Conservation (phyloP, 2,329 filamentous ascomycete genomes). For the Microcyclosporella mali region DNA sequence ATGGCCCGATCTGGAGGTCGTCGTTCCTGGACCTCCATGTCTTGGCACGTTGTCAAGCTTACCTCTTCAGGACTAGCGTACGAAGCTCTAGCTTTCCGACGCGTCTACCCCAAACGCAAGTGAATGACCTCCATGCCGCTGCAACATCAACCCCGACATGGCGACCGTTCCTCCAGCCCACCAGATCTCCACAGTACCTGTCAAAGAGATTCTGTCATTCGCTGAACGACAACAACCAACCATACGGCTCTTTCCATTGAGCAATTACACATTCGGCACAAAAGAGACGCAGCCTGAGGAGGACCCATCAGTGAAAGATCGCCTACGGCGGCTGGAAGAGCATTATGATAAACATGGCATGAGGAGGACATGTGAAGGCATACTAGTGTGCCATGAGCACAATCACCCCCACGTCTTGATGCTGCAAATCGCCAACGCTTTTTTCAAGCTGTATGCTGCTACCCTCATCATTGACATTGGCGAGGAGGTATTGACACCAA, state of each 20-base stretch:
- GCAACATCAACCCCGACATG: conserved; percentile 15
- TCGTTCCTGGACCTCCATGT: too few relatives aligned
- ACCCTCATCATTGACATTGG: neutral
- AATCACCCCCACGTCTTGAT: conserved; percentile 98
- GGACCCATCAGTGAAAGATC: conserved; percentile 88
- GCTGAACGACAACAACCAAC: conserved; percentile 82
- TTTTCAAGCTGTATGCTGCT: conserved; percentile 75
- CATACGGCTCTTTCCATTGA: conserved; percentile 80
- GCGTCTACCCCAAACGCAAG: neutral
- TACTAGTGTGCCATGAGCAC: conserved; percentile 96
- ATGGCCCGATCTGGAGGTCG: too few relatives aligned
- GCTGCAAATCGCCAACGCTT: conserved; percentile 98
- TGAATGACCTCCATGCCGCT: neutral
- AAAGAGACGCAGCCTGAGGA: conserved; percentile 98
- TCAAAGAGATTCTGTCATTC: conserved; percentile 54
- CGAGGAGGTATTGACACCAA: neutral
- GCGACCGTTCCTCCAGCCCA: conserved; percentile 24
- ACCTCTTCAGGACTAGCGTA: too few relatives aligned
- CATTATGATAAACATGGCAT: conserved; percentile 90
- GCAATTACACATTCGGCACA: conserved; percentile 97
- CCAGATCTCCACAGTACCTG: conserved; percentile 22
- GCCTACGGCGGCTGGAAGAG: conserved; percentile 89
- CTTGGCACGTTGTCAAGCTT: too few relatives aligned
- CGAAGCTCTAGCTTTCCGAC: neutral
- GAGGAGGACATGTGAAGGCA: conserved; percentile 93